A percentile compares a stretch with the other conserved stretches of the same genome.
Conservation (phyloP, 768 basidiomycete genomes). For the Mycena haematopus region DNA sequence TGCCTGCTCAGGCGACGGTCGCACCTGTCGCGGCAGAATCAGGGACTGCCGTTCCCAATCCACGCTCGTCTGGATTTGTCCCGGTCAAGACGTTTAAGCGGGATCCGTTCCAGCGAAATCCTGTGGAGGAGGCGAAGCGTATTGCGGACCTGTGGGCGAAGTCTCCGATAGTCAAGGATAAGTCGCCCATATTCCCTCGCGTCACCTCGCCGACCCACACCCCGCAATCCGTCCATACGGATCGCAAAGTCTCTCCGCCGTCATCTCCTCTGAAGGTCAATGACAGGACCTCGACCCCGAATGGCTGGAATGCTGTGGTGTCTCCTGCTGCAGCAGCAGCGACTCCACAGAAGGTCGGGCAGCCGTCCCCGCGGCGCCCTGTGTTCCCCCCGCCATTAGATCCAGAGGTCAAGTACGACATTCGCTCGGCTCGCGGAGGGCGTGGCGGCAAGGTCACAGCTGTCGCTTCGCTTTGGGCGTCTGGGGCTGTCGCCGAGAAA, state of each 20-base stretch:
- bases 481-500: slow-evolving; percentile 44
- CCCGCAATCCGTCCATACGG: slow-evolving; percentile 43
- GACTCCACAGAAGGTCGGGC: slow-evolving; percentile 27
- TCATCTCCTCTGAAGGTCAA: slow-evolving; percentile 30
- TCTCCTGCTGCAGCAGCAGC: slow-evolving; percentile 13
- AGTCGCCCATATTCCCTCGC: slow-evolving; percentile 33
- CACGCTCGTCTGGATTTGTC: slow-evolving; percentile 79
- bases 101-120: slow-evolving; percentile 41
- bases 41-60: slow-evolving; percentile 58
- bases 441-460: slow-evolving; percentile 76
- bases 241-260: slow-evolving; percentile 46
- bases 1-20: neutral
- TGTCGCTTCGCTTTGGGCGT: slow-evolving; percentile 77
- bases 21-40: slow-evolving; percentile 11
- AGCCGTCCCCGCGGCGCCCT: slow-evolving; percentile 39
- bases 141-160: slow-evolving; percentile 48
- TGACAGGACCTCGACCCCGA: slow-evolving; percentile 25
- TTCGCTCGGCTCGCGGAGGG: slow-evolving; percentile 80
- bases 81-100: slow-evolving; percentile 63
- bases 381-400: slow-evolving; percentile 46
- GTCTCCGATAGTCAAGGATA: slow-evolving; percentile 14
- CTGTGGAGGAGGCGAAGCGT: slow-evolving; percentile 42
- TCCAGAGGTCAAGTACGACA: slow-evolving; percentile 69
- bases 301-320: slow-evolving; percentile 32
- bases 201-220: slow-evolving; percentile 32